Percentiles rank a stretch among this genome's conserved stretches.
phyloP scores from a whole-genome alignment of 805 yeast species.

The Metschnikowia santaceciliae region DNA sequence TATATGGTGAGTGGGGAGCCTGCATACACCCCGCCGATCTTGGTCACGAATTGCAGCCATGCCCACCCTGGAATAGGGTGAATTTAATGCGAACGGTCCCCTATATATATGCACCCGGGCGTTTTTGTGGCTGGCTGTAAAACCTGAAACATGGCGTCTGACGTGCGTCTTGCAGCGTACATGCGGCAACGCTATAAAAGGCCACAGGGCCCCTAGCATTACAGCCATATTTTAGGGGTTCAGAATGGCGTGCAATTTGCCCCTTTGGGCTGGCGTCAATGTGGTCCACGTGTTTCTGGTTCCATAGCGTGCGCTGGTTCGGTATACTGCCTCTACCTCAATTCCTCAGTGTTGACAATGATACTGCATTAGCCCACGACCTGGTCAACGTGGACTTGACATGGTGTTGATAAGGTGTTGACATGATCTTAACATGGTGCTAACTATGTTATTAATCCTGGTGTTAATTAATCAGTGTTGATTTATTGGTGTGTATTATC shows the following conservation, averaged over 20 bases:
- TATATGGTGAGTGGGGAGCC: neutral
- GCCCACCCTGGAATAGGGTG: neutral
- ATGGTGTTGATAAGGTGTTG: too few species aligned
- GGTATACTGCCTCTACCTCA: too few species aligned
- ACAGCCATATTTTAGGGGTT: neutral
- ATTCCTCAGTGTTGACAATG: too few species aligned
- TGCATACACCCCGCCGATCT: conserved; percentile 1
- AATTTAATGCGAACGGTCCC: too few species aligned
- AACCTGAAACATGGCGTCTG: conserved; percentile 3
- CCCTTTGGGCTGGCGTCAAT: too few species aligned
- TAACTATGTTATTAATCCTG: too few species aligned
- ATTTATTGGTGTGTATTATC: too few species aligned
- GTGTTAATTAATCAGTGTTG: too few species aligned
- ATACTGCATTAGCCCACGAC: too few species aligned
- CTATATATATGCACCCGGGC: neutral
- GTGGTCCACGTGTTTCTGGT: neutral
- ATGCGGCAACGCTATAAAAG: neutral
- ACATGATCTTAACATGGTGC: too few species aligned
- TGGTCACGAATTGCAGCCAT: conserved; percentile 1
- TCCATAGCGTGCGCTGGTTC: neutral
- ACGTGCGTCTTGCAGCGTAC: conserved; percentile 4
- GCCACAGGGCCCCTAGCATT: neutral
- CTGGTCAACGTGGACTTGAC: too few species aligned
- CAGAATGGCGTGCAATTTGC: too few species aligned
- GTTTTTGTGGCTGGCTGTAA: conserved; percentile 2